Evolutionary conservation across 352 stramenopile species (phyloP).

Genomic region (Phytophthora aleatoria): DNA sequence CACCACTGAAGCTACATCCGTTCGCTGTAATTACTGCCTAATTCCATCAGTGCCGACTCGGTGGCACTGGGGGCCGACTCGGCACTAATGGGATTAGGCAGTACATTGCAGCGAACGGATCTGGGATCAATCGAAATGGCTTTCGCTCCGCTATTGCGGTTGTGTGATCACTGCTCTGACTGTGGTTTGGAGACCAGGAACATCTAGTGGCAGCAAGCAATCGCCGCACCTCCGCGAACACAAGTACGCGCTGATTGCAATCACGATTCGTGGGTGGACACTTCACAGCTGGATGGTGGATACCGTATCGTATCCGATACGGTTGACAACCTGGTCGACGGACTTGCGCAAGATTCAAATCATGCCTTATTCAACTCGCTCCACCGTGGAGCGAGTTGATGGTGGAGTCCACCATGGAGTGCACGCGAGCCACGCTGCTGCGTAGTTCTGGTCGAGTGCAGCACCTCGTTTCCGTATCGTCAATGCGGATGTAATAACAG

Average conservation of each 20-base stretch:
- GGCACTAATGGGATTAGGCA: slow-evolving; percentile 2
- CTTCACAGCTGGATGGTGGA: neutral
- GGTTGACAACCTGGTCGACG: neutral
- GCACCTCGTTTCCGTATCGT: slow-evolving; percentile 1
- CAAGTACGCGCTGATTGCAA: too few species aligned
- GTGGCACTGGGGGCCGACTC: too few species aligned
- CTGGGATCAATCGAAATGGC: neutral
- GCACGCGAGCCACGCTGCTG: too few species aligned
- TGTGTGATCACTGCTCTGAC: neutral
- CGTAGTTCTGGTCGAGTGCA: neutral
- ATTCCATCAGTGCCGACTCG: too few species aligned
- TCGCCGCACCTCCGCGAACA: too few species aligned
- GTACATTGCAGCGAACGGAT: slow-evolving; percentile 1
- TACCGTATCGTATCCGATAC: neutral
- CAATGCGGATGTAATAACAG: slow-evolving; percentile 6
- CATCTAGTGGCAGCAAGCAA: too few species aligned
- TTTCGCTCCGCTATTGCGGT: neutral
- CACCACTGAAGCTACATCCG: neutral
- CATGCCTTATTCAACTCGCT: neutral
- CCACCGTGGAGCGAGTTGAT: too few species aligned
- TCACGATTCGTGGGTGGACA: neutral
- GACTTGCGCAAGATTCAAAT: slow-evolving; percentile 1
- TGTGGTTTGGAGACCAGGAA: neutral
- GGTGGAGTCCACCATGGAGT: too few species aligned
- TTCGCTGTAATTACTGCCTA: too few species aligned